A percentile compares a stretch with the other conserved stretches of the same genome.
Evolutionary conservation across 164 flowering plant species (phyloP).

Genomic region (Warburgia ugandensis): DNA sequence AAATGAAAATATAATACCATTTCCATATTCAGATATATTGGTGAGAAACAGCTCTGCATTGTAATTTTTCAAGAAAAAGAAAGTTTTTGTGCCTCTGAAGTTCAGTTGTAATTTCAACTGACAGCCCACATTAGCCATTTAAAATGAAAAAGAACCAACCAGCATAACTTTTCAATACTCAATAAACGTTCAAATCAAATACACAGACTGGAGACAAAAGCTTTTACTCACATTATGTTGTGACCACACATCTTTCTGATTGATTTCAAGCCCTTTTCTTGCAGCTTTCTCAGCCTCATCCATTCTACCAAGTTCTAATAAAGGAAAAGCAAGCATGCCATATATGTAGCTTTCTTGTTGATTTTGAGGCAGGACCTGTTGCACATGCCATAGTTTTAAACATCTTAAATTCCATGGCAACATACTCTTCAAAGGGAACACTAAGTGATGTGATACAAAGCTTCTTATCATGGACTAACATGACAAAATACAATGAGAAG

Average conservation of each 20-base stretch:
- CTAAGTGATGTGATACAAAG: not conserved
- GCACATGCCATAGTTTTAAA: slow-evolving; percentile 2
- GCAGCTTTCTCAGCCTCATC: slow-evolving; percentile 80
- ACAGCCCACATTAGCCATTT: no score
- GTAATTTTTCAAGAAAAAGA: no score
- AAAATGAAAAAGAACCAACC: no score
- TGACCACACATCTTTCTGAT: slow-evolving; percentile 71
- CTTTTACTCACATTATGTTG: slow-evolving; percentile 73
- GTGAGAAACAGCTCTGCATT: no score
- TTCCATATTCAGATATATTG: no score
- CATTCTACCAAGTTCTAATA: slow-evolving; percentile 73
- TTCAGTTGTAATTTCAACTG: no score
- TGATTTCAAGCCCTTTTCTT: slow-evolving; percentile 60
- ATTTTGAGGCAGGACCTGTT: slow-evolving; percentile 64
- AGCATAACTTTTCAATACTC: no score
- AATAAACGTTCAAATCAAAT: no score
- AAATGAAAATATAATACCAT: no score
- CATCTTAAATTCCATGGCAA: not conserved
- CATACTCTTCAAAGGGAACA: not conserved
- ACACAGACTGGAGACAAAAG: not conserved
- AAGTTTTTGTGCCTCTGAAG: no score
- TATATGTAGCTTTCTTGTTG: slow-evolving; percentile 51
- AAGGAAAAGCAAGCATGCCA: slow-evolving; percentile 89
- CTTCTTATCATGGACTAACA: slow-evolving; percentile 1
- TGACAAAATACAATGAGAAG: not conserved